Percentiles rank a stretch among this genome's conserved stretches.
These are phyloP conservation scores for Panaeolus papilionaceus DNA, from an alignment of 768 basidiomycete species.

Conservation along the genomic window DNA sequence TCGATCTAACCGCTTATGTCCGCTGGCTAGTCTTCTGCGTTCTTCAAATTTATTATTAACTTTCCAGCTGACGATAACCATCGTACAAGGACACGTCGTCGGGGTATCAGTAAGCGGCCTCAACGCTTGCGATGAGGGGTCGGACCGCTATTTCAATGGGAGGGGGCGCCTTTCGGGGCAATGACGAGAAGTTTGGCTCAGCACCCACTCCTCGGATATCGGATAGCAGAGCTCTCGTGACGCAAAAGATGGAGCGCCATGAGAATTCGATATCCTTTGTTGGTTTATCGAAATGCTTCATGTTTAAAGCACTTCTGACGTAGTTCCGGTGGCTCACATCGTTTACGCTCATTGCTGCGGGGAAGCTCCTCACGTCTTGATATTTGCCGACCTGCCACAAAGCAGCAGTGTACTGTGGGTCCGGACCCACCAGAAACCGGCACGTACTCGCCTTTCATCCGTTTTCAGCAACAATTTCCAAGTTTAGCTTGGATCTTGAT, in stretches of 20 bases:
- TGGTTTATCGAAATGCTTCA: background rate
- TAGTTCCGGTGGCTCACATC: background rate
- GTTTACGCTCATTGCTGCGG: background rate
- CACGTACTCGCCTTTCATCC: too few species aligned
- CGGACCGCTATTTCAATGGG: conserved; percentile 5
- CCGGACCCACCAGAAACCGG: too few species aligned
- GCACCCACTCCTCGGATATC: background rate
- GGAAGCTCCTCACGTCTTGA: background rate
- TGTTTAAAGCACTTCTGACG: background rate
- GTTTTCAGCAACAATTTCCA: background rate
- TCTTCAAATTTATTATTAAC: background rate
- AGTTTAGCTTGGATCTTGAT: background rate
- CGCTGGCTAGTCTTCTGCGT: background rate
- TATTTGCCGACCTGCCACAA: background rate
- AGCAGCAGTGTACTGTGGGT: too few species aligned
- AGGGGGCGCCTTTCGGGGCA: background rate
- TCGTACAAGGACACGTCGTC: background rate
- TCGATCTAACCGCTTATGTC: conserved; percentile 9
- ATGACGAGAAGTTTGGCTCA: background rate
- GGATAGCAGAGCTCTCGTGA: background rate
- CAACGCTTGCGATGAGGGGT: background rate
- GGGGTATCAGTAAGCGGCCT: background rate
- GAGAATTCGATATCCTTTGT: background rate
- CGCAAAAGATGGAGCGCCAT: background rate
- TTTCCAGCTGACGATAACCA: background rate